phyloP scores from a whole-genome alignment of 345 rosid species.

The Eucalyptus shirleyi region DNA sequence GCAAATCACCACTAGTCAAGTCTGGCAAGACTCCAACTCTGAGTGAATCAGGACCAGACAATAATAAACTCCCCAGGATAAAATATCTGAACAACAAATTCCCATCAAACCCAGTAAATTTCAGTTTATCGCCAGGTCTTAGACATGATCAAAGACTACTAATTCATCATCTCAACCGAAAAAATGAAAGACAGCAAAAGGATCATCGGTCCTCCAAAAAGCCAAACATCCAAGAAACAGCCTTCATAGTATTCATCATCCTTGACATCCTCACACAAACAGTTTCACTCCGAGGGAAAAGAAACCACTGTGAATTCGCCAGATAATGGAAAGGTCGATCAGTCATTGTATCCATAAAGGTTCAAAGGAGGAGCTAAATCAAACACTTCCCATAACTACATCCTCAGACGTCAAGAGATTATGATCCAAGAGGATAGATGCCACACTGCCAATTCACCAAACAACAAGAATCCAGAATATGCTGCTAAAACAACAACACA shows the following conservation, averaged over 20 bases:
- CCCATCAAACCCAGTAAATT: not conserved
- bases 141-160: not conserved
- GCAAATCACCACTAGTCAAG: not conserved
- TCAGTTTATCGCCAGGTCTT: not conserved
- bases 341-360: not conserved
- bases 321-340: too few relatives aligned
- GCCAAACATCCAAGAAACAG: not conserved
- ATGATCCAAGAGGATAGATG: not conserved
- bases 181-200: not conserved
- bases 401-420: not conserved
- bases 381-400: not conserved
- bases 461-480: too few relatives aligned
- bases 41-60: too few relatives aligned
- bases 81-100: not conserved
- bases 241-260: not conserved
- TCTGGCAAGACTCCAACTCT: not conserved
- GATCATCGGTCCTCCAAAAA: not conserved
- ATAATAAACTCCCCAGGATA: too few relatives aligned
- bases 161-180: not conserved
- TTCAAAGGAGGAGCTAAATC: not conserved
- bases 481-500: too few relatives aligned
- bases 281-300: not conserved
- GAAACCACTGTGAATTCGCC: not conserved
- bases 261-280: not conserved
- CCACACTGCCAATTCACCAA: not conserved